Evolutionary conservation across 192 early-diverging fungal genomes (phyloP).

Genomic region (Paraglomus occultum): DNA sequence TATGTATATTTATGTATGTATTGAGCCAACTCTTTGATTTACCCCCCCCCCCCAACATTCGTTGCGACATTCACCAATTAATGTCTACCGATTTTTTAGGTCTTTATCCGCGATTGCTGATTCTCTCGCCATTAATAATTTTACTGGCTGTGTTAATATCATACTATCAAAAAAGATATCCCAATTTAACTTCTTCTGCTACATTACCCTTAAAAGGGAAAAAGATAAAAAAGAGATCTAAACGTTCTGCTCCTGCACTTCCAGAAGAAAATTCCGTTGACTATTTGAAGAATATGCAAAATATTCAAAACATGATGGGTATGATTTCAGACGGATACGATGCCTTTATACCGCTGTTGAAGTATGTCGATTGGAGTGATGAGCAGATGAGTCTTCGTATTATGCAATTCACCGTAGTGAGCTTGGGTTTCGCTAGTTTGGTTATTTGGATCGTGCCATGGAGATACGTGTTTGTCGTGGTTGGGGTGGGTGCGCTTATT

Average conservation of each 20-base stretch:
- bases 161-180: constrained; percentile 21
- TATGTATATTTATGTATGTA: constrained; percentile 56
- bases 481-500: constrained; percentile 37
- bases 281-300: constrained; percentile 66
- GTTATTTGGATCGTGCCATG: constrained; percentile 50
- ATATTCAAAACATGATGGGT: constrained; percentile 80
- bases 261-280: constrained; percentile 47
- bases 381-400: constrained; percentile 45
- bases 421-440: constrained; percentile 25
- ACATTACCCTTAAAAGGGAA: constrained; percentile 11
- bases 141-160: constrained; percentile 29
- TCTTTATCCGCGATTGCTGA: constrained; percentile 35
- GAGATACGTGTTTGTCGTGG: constrained; percentile 46
- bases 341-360: constrained; percentile 36
- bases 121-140: constrained; percentile 32
- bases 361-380: constrained; percentile 54
- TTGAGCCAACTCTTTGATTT: not conserved
- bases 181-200: constrained; percentile 5
- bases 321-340: constrained; percentile 52
- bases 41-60: not conserved
- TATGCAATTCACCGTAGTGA: constrained; percentile 41
- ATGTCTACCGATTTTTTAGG: constrained; percentile 22
- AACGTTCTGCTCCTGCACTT: not conserved
- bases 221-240: constrained; percentile 29
- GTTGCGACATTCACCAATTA: not conserved